Evolutionary conservation across 1,139 yeast species (phyloP), one percentile per base, ranked within the genome.

Genomic region (Kluyveromyces marxianus): DNA sequence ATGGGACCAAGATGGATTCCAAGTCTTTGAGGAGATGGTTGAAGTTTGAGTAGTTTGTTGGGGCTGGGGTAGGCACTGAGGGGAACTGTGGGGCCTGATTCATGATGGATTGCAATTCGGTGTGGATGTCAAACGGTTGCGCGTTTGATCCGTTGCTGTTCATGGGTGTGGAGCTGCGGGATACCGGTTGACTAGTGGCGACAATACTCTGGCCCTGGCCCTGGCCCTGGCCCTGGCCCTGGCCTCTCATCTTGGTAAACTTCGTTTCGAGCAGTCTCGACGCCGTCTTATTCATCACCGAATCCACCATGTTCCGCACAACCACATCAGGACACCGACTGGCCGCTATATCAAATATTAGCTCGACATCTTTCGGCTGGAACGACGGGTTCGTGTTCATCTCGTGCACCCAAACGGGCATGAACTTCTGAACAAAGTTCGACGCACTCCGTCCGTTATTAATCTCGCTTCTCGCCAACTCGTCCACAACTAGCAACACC

Each of bases 1-100:
- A 87, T 4, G 72, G 68, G 0, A 66, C 50, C 10, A 64, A 44
- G 56, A 76, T 55, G 3, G 58, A 54, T 30, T 69, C 73, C 25
- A 76, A 52, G 34, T 70, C 69, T 25, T 60, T 59, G 14, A 58
- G 51, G 21, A 78, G 52, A 3, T 65, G 68, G 3, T 65, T 67
- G 2, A 66, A 60, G 1, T 70, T 60, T 6, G 54, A 36, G 62
- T 58, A 38, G 14, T 36, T 29, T 7, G 36, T 37, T 24, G 39
- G 32, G 26, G 35, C 35, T 2, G 47, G 44, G 6, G 34, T 24
- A 1, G 41, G 30, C 24, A 37, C 41, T 49, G 38, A 27, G 44
- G 43, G 43, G 28, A 40, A 40, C n/a, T 7, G 37, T 40, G 42
- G 48, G 39, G 41, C 44, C 28, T 49, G 48, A 29, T 41, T 33